Evolutionary conservation across 805 yeast genomes (phyloP).

Genomic region (Starmerella floris): DNA sequence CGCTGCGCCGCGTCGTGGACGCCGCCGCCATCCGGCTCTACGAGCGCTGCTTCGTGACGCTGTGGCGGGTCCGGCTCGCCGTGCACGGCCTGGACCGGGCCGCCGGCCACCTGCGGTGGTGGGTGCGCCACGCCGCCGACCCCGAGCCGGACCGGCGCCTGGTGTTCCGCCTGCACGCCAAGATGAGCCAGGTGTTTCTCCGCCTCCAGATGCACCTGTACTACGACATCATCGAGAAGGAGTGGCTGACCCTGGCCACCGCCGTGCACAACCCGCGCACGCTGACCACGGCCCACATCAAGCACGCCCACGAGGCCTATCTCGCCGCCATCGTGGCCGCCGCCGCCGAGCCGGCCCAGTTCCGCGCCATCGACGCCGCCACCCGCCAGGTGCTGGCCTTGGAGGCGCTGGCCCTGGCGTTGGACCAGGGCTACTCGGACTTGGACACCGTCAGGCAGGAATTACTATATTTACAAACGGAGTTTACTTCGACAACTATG

Average conservation of each 20-base stretch:
- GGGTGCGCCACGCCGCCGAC: neutral
- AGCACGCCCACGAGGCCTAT: constrained; percentile 26
- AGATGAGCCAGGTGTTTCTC: constrained; percentile 1
- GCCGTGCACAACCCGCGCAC: neutral
- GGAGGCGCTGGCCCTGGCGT: too few species aligned
- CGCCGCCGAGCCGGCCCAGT: neutral
- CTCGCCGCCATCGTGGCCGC: constrained; percentile 20
- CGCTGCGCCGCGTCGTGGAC: constrained; percentile 45
- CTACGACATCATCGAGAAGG: constrained; percentile 29
- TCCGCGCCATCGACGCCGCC: neutral
- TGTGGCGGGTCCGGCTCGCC: constrained; percentile 65
- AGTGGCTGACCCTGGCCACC: constrained; percentile 21
- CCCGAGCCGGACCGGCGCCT: neutral
- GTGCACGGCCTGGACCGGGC: constrained; percentile 34
- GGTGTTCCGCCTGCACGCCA: constrained; percentile 1
- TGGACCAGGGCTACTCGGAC: too few species aligned
- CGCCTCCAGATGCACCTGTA: constrained; percentile 29
- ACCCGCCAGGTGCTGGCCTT: neutral
- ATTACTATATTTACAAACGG: too few species aligned
- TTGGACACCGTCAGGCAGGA: too few species aligned
- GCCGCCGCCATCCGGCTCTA: constrained; percentile 39
- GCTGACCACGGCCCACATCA: constrained; percentile 27
- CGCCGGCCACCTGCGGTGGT: neutral
- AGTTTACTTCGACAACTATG: too few species aligned
- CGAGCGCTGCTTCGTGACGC: constrained; percentile 65